Base-by-base conservation (phyloP, 2,329 filamentous ascomycete species). In the Talaromyces atroroseus region DNA sequence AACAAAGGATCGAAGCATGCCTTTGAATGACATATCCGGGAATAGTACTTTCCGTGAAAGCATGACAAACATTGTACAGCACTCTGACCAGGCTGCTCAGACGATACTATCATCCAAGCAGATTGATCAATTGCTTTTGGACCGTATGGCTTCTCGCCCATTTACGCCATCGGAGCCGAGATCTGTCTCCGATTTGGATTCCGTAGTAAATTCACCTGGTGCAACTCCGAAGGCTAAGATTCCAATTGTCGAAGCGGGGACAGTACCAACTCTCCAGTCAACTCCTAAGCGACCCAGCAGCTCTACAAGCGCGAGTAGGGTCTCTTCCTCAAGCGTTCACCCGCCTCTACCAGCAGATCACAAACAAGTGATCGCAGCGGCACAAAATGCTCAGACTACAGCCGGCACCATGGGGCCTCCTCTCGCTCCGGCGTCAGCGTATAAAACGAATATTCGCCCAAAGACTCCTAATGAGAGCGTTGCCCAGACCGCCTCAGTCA, bases 281-380 rank as follows among this genome's bases (percentile, higher is more conserved):
- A 69, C 61, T 53, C 71, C 68, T 12, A 77, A 74, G 59, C 82
- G 90, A 62, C 90, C 90, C 36, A 81, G 81, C 40, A 96, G 90
- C 70, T 81, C 89, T 44, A 78, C 82, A 38, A 96, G 91, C 71
- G 80, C 81, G 47, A 82, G 76, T 47, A 75, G 77, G 16, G 75
- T 76, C 52, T 58, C 57, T 29, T 50, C 57, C 32, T 71, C 71
- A 54, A 71, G 72, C 6, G 74, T 74, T 32, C 80, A 84, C 58
- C 90, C 90, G 38, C 91, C 91, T 32, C 78, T 96, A 58, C 92
- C 92, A 42, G 64, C 78, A 12, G 92, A 96, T 69, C 91, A 96
- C 70, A 89, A 84, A 63, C 84, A 94, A 72, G 86, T 82, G 57
- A 96, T 96, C 63, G 87, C 92, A 65, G 89, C 90, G 49, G 90